Evolutionary conservation across 2,329 filamentous ascomycete genomes (phyloP).

Genomic region (Clonostachys sp.): DNA sequence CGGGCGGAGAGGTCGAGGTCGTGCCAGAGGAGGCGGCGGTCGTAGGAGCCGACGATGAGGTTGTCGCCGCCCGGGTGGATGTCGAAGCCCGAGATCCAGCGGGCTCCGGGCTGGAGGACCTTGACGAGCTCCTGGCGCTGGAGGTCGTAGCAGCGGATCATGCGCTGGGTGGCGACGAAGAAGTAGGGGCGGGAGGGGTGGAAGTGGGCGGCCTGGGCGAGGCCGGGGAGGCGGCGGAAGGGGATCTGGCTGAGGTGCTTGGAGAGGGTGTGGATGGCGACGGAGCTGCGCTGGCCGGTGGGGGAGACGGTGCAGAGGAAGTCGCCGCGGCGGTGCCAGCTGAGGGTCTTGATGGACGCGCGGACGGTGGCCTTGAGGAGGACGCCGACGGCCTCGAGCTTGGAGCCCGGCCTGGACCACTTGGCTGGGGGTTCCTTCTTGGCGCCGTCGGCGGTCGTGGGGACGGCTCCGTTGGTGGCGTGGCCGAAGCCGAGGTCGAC

Average conservation of each 20-base stretch:
- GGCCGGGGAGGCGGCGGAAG: constrained; percentile 72
- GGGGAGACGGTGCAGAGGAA: constrained; percentile 93
- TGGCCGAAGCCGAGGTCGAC: constrained; percentile 92
- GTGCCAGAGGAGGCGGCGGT: constrained; percentile 91
- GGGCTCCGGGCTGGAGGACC: constrained; percentile 86
- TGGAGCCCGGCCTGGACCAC: constrained; percentile 75
- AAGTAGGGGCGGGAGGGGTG: constrained; percentile 90
- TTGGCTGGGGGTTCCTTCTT: constrained; percentile 74
- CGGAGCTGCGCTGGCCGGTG: constrained; percentile 69
- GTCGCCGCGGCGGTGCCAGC: constrained; percentile 91
- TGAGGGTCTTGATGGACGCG: constrained; percentile 78
- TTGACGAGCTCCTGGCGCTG: constrained; percentile 89
- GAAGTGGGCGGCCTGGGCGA: constrained; percentile 86
- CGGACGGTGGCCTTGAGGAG: constrained; percentile 77
- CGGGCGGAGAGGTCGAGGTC: constrained; percentile 87
- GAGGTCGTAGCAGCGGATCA: constrained; percentile 90
- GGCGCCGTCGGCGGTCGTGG: constrained; percentile 45
- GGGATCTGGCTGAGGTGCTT: constrained; percentile 94
- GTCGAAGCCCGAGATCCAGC: constrained; percentile 91
- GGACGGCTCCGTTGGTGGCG: constrained; percentile 64
- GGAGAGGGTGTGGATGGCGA: constrained; percentile 90
- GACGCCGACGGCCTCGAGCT: constrained; percentile 73
- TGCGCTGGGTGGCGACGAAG: constrained; percentile 92
- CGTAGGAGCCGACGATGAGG: constrained; percentile 89
- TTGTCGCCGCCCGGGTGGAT: constrained; percentile 93